These are phyloP conservation scores for Pythium chondricola DNA, from an alignment of 352 stramenopile genomes.

Conservation along the genomic window DNA sequence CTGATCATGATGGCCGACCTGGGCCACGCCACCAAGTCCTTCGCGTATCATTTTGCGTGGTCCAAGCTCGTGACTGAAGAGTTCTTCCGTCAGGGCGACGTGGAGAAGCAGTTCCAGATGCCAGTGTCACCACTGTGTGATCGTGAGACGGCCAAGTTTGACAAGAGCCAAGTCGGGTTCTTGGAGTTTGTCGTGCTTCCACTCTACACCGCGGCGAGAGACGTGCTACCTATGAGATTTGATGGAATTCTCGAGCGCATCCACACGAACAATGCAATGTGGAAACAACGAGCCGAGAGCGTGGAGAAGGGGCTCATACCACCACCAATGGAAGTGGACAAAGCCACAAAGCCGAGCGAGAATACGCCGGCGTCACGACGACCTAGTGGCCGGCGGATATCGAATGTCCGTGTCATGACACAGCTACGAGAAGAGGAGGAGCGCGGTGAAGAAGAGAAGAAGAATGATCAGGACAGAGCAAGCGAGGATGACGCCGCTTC, in stretches of 20 bases:
- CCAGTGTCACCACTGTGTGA: constrained; percentile 63
- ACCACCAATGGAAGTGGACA: constrained; percentile 5
- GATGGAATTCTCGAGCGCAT: constrained; percentile 41
- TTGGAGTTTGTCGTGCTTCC: constrained; percentile 69
- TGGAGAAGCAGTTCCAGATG: constrained; percentile 45
- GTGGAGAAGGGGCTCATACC: constrained; percentile 12
- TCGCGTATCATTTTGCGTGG: constrained; percentile 49
- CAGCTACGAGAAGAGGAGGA: constrained; percentile 4
- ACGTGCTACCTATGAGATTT: constrained; percentile 47
- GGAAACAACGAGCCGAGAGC: constrained; percentile 26
- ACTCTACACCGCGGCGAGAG: constrained; percentile 40
- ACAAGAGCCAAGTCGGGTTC: constrained; percentile 68
- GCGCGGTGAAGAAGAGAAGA: neutral
- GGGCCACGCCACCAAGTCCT: constrained; percentile 59
- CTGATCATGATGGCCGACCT: constrained; percentile 77
- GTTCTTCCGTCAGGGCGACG: constrained; percentile 65
- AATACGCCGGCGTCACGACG: neutral
- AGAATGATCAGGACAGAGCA: neutral
- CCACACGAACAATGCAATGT: constrained; percentile 38
- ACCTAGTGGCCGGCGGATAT: neutral
- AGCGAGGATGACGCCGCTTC: too few species aligned
- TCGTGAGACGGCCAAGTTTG: constrained; percentile 39
- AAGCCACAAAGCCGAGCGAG: neutral
- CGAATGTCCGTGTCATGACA: neutral
- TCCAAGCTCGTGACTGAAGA: constrained; percentile 56